Evolutionary conservation across 2,329 filamentous ascomycete genomes (phyloP).

Genomic region (Trichoderma sp.): DNA sequence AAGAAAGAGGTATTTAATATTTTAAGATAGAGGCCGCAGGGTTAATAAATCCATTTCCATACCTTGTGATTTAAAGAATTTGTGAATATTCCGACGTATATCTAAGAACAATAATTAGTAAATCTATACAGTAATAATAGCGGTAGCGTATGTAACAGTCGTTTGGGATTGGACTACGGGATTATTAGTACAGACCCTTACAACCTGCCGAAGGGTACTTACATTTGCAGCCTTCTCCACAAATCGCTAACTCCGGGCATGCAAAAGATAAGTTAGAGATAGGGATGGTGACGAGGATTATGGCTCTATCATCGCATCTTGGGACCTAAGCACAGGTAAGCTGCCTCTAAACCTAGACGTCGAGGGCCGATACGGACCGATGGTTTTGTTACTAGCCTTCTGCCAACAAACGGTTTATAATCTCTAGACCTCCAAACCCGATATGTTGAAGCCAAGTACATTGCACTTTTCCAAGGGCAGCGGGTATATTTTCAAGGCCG

Average conservation of each 20-base stretch:
- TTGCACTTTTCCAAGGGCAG: neutral
- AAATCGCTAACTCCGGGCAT: neutral
- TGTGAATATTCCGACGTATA: neutral
- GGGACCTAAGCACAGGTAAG: neutral
- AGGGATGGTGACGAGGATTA: neutral
- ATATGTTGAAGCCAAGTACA: neutral
- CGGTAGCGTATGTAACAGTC: neutral
- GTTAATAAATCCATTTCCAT: neutral
- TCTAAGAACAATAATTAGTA: neutral
- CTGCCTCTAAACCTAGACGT: neutral
- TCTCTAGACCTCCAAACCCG: neutral
- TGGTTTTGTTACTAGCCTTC: neutral
- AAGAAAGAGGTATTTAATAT: neutral
- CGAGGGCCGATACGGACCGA: accelerated
- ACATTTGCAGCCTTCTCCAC: neutral
- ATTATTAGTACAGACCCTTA: neutral
- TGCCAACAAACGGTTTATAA: neutral
- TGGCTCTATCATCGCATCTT: neutral
- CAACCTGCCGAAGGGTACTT: accelerated
- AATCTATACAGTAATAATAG: neutral
- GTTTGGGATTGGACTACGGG: neutral
- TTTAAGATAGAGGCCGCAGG: neutral
- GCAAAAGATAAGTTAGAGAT: neutral
- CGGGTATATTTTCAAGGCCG: too few relatives aligned
- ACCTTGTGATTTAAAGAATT: neutral